These are phyloP conservation scores for Hyphopichia pseudoburtonii DNA, from an alignment of 1,139 yeast species.

Conservation along the genomic window DNA sequence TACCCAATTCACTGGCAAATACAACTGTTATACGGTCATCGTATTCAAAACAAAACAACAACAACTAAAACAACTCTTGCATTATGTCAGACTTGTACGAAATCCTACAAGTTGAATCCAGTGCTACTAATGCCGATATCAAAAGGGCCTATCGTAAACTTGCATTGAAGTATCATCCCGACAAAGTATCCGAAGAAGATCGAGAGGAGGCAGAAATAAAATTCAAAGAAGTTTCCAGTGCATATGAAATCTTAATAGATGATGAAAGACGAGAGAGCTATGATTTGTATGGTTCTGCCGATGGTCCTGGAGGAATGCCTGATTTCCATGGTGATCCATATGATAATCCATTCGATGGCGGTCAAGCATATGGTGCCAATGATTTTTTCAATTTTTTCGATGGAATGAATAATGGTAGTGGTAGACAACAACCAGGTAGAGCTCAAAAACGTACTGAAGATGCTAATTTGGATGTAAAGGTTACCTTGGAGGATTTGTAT, in stretches of 20 bases:
- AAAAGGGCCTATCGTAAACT: conserved; percentile 74
- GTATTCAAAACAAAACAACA: conserved; percentile 13
- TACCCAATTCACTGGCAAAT: not conserved
- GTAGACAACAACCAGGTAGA: conserved; percentile 6
- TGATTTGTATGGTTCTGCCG: conserved; percentile 56
- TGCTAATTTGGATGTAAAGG: conserved; percentile 61
- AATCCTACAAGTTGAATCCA: conserved; percentile 61
- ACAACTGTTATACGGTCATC: not conserved
- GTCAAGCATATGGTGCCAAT: conserved; percentile 50
- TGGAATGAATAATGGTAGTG: conserved; percentile 37
- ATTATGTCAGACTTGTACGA: conserved; percentile 52
- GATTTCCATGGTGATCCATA: conserved; percentile 40
- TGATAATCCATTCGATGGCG: conserved; percentile 36
- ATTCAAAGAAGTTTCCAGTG: conserved; percentile 75
- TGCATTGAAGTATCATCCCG: conserved; percentile 79
- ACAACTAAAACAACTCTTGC: not conserved
- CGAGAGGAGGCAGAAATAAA: conserved; percentile 67
- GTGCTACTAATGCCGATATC: conserved; percentile 66
- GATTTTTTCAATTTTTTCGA: conserved; percentile 75
- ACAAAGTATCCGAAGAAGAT: conserved; percentile 67
- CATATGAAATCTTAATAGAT: conserved; percentile 74
- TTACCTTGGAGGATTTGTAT: conserved; percentile 74
- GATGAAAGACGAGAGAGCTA: conserved; percentile 56
- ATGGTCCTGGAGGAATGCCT: conserved; percentile 22
- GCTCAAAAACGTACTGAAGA: conserved; percentile 51